phyloP scores from a whole-genome alignment of 2,329 filamentous ascomycete genomes.

The Alternaria postmessia region DNA sequence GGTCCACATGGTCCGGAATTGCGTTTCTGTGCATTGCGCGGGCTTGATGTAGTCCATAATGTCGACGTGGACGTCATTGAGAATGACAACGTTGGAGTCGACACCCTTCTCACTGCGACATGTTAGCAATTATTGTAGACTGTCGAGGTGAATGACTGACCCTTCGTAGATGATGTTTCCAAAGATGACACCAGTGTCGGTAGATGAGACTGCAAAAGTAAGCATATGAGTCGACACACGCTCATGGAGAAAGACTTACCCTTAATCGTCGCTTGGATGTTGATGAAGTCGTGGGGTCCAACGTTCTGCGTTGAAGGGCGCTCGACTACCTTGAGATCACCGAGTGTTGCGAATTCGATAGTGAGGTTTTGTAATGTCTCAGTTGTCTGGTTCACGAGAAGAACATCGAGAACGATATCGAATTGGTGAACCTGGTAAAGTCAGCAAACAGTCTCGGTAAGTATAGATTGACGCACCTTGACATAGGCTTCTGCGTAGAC shows the following conservation, averaged over 20 bases:
- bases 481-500: conserved; percentile 99
- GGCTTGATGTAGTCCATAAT: conserved; percentile 99
- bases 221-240: conserved; percentile 3
- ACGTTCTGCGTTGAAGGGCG: conserved; percentile 95
- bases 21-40: conserved; percentile 93
- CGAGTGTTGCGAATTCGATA: conserved; percentile 97
- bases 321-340: conserved; percentile 97
- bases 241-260: conserved; percentile 69
- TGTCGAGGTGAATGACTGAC: conserved; percentile 6
- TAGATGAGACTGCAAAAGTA: conserved; percentile 75
- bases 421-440: conserved; percentile 78
- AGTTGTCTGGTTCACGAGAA: conserved; percentile 95
- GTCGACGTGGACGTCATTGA: conserved; percentile 97
- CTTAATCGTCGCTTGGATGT: conserved; percentile 98
- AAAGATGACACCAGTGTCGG: conserved; percentile 97
- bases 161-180: conserved; percentile 99
- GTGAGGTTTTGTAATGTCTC: conserved; percentile 97
- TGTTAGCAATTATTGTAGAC: conserved; percentile 56
- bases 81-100: conserved; percentile 88
- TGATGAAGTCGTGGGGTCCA: conserved; percentile 94
- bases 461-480: conserved; percentile 62
- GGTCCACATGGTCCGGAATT: conserved; percentile 99
- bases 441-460: conserved; percentile 15
- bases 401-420: conserved; percentile 94
- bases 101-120: conserved; percentile 71